A percentile compares a stretch with the other conserved stretches of the same genome.
Conservation (phyloP, 1,284 basidiomycete genomes). For the Puccinia triticina region DNA sequence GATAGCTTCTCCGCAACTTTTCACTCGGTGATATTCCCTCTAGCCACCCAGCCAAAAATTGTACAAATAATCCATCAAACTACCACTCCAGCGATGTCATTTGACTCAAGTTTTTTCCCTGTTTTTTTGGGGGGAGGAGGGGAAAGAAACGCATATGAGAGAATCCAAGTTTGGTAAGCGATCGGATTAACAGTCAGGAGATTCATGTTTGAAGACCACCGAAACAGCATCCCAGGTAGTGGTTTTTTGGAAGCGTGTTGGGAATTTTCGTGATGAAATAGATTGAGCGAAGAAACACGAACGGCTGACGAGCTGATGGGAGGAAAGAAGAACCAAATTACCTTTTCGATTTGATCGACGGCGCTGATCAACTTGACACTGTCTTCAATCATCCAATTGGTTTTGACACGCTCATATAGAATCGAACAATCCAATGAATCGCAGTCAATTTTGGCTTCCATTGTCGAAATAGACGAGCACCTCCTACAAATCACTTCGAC, state of each 20-base stretch:
- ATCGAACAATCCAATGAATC: conserved; percentile 82
- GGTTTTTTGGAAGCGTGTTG: neutral
- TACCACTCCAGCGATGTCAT: conserved; percentile 15
- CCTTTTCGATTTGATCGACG: conserved; percentile 32
- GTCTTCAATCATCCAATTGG: conserved; percentile 55
- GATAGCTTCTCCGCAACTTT: too few species aligned
- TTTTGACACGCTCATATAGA: conserved; percentile 73
- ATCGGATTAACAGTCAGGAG: neutral
- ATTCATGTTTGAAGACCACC: neutral
- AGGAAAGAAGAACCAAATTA: neutral
- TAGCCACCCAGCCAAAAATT: neutral
- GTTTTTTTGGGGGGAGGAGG: neutral
- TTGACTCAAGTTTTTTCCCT: conserved; percentile 10
- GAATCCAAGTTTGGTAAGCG: neutral
- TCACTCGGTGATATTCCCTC: too few species aligned
- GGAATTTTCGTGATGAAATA: neutral
- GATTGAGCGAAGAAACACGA: neutral
- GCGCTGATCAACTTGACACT: neutral
- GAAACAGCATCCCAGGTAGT: too few species aligned
- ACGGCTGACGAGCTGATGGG: neutral
- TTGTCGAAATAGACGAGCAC: conserved; percentile 67
- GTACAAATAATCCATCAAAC: neutral
- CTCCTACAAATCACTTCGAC: conserved; percentile 67
- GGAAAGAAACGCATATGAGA: too few species aligned
- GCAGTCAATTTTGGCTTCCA: conserved; percentile 71